phyloP scores from a whole-genome alignment of 2,329 filamentous ascomycete genomes.

The Cytospora paraplurivora region DNA sequence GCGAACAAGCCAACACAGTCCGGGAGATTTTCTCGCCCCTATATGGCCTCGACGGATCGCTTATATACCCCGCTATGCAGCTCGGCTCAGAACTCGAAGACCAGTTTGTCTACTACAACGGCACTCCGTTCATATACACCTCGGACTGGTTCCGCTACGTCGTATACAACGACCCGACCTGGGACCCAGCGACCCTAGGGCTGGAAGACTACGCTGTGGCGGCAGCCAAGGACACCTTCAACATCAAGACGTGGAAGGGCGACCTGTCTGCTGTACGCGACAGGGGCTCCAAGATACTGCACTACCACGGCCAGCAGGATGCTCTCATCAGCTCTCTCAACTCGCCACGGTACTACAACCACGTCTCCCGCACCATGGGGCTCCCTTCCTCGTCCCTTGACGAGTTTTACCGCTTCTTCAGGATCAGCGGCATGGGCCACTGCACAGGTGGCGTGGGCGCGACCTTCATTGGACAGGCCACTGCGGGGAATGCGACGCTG shows the following conservation, averaged over 20 bases:
- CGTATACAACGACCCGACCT: constrained; percentile 48
- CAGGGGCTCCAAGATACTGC: constrained; percentile 48
- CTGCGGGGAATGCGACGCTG: constrained; percentile 32
- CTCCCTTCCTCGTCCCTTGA: constrained; percentile 40
- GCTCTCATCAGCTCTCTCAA: constrained; percentile 47
- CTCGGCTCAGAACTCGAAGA: constrained; percentile 50
- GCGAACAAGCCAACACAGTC: constrained; percentile 35
- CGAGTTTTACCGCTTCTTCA: constrained; percentile 54
- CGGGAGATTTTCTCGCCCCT: constrained; percentile 20
- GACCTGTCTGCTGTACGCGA: constrained; percentile 41
- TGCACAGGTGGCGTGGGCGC: constrained; percentile 50
- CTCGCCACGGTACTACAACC: constrained; percentile 51
- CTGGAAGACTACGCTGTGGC: constrained; percentile 39
- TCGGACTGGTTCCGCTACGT: constrained; percentile 52
- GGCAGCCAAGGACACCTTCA: constrained; percentile 31
- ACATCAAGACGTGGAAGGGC: constrained; percentile 37
- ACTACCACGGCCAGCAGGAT: constrained; percentile 49
- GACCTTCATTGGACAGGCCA: constrained; percentile 35
- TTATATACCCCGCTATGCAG: constrained; percentile 53
- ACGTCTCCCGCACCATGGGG: constrained; percentile 48
- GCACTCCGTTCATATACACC: constrained; percentile 45
- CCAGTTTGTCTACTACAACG: constrained; percentile 42
- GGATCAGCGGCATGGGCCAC: constrained; percentile 54
- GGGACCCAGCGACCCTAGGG: constrained; percentile 43
- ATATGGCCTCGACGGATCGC: constrained; percentile 42